Evolutionary conservation across 768 basidiomycete species (phyloP).

Genomic region (Kwoniella heveanensis): DNA sequence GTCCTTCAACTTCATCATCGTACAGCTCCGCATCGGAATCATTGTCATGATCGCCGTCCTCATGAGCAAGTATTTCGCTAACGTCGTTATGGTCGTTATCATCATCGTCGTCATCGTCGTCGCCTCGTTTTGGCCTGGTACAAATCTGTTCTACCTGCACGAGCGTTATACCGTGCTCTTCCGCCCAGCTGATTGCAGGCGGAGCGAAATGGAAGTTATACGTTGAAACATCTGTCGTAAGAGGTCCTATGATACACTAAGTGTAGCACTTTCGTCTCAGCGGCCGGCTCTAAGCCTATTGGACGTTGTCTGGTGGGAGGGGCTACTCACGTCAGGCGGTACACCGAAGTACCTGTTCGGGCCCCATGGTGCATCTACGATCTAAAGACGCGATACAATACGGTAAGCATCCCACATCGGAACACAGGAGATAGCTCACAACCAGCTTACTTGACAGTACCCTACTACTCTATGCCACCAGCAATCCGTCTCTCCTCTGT

Average conservation of each 20-base stretch:
- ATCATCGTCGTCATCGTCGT: conserved; percentile 25
- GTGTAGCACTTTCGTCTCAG: not conserved
- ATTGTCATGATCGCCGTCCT: too few species aligned
- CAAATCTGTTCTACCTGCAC: conserved; percentile 44
- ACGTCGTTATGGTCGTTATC: conserved; percentile 27
- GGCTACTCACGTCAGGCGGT: conserved; percentile 36
- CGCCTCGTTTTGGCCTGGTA: conserved; percentile 21
- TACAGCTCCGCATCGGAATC: conserved; percentile 15
- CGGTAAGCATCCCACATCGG: not conserved
- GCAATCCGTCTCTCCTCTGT: conserved; percentile 45
- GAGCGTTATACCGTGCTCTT: conserved; percentile 18
- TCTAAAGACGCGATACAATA: conserved; percentile 4
- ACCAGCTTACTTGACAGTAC: conserved; percentile 41
- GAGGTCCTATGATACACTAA: conserved; percentile 43
- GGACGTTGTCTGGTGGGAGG: too few species aligned
- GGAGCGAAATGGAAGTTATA: conserved; percentile 35
- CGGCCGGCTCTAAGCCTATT: too few species aligned
- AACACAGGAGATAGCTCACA: not conserved
- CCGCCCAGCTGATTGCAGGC: conserved; percentile 21
- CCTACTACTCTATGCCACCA: conserved; percentile 39
- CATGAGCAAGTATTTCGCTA: too few species aligned
- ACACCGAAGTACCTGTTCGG: conserved; percentile 42
- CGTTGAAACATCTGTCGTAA: conserved; percentile 19
- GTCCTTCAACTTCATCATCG: conserved; percentile 33
- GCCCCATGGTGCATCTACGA: conserved; percentile 41